Evolutionary conservation across 2,329 filamentous ascomycete genomes (phyloP), one percentile per base, ranked within the genome.

Genomic region (Penicillium nordicum): DNA sequence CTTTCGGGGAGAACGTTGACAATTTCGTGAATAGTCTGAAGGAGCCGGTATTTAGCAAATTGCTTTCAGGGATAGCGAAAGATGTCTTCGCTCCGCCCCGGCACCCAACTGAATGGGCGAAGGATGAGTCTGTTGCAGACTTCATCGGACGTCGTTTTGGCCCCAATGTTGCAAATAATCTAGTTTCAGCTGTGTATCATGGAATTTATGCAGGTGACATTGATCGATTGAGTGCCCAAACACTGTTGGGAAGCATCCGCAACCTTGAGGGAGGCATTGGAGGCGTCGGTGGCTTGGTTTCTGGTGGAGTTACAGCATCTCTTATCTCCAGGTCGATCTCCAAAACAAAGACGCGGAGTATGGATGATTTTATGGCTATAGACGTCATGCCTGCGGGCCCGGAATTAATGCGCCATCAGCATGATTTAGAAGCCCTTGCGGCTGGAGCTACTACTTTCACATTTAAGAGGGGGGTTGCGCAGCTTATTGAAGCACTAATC

Each of bases 151-250:
- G 84, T 30, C 74, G 84, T 8, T 71, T 87, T 16, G 79, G 80
- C 42, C 76, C 79, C 23, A 72, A 78, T 34, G 61, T 89, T 7
- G 84, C 85, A 14, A 81, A 94, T 63, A 92, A 95, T 65, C 52
- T 96, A 18, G 74, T 85, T 7, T 96, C 91, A 5, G 91, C 87
- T 1, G 69, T 85, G 2, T 74, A 91, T 51, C 94, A 97, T 73
- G 94, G 94, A 41, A 91, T 97, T 57, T 96, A 95, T 72, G 94
- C 92, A 23, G 94, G 94, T 5, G 89, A 97, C 73, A 84, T 96
- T 46, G 85, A 89, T 71, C 82, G 88, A 69, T 78, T 97, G 49
- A 96, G 92, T 72, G 85, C 84, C 46, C 85, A 84, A 64, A 85
- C 84, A 49, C 77, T 89, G 40, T 69, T 88, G 38, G 75, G 87